Evolutionary conservation across 1,139 yeast species (phyloP).

Genomic region (Debaryomyces coudertii): DNA sequence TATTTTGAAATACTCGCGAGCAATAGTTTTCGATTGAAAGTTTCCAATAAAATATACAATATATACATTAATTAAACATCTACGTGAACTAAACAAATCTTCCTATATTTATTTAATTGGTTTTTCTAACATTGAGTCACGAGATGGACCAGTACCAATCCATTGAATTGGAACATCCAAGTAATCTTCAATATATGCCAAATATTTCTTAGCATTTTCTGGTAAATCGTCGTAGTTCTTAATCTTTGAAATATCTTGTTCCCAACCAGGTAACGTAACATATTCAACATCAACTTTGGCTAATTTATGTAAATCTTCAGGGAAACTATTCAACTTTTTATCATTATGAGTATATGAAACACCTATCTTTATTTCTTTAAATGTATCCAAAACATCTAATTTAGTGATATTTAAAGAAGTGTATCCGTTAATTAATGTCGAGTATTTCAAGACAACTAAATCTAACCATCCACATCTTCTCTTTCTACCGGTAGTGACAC

Average conservation of each 20-base stretch:
- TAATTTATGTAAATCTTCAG: slow-evolving; percentile 82
- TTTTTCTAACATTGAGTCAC: slow-evolving; percentile 77
- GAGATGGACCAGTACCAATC: slow-evolving; percentile 99
- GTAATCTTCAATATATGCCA: slow-evolving; percentile 82
- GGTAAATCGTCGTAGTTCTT: slow-evolving; percentile 79
- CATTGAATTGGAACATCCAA: slow-evolving; percentile 85
- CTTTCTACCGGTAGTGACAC: slow-evolving; percentile 99
- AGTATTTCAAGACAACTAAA: slow-evolving; percentile 89
- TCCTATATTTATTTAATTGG: slow-evolving; percentile 14
- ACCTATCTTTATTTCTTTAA: slow-evolving; percentile 86
- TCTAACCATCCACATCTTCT: slow-evolving; percentile 99
- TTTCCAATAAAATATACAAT: slow-evolving; percentile 1
- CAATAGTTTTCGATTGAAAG: not conserved
- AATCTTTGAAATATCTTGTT: slow-evolving; percentile 75
- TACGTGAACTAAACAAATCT: slow-evolving; percentile 5
- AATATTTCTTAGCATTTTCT: slow-evolving; percentile 79
- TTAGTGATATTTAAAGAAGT: slow-evolving; percentile 93
- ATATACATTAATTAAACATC: slow-evolving; percentile 2
- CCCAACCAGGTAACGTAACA: slow-evolving; percentile 93
- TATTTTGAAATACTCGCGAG: not conserved
- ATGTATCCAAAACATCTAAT: slow-evolving; percentile 89
- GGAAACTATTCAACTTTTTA: slow-evolving; percentile 74
- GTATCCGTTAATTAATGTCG: slow-evolving; percentile 90
- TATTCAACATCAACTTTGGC: slow-evolving; percentile 92
- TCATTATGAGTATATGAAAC: slow-evolving; percentile 81